Conservation (phyloP, 2,329 filamentous ascomycete species). For the Sporothrix phasma region DNA sequence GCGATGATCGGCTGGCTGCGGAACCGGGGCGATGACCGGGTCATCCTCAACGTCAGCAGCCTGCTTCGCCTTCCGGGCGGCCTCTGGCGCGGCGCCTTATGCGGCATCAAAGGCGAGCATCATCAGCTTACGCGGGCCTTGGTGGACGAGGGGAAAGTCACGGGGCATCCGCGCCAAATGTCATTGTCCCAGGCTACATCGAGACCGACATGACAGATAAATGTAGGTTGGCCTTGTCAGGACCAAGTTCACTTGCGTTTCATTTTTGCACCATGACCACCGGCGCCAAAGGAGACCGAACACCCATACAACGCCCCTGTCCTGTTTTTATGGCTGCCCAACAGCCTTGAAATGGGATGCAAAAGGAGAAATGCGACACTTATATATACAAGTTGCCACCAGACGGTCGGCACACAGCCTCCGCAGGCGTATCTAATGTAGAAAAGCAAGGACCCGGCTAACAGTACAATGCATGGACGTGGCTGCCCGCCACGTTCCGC, state of each 20-base stretch:
- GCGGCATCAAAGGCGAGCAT: slow-evolving; percentile 74
- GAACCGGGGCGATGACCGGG: slow-evolving; percentile 25
- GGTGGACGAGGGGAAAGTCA: slow-evolving; percentile 49
- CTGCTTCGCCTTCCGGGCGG: slow-evolving; percentile 61
- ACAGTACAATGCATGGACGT: slow-evolving; percentile 6
- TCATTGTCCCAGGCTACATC: slow-evolving; percentile 74
- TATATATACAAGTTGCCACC: neutral
- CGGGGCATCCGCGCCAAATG: slow-evolving; percentile 64
- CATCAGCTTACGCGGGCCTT: slow-evolving; percentile 59
- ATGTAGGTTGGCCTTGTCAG: slow-evolving; percentile 38
- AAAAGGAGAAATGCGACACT: neutral
- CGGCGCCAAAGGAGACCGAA: neutral
- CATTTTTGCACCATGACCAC: neutral
- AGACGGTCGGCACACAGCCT: neutral
- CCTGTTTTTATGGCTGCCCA: neutral
- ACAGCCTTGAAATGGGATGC: neutral
- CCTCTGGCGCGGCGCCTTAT: slow-evolving; percentile 59
- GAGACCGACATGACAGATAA: slow-evolving; percentile 71
- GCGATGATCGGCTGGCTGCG: slow-evolving; percentile 24
- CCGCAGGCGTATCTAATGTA: neutral
- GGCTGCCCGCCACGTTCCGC: neutral
- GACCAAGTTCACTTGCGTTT: neutral
- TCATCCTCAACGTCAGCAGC: slow-evolving; percentile 75
- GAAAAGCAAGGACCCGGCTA: neutral
- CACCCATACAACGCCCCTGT: neutral